A percentile compares a stretch with the other conserved stretches of the same genome.
These are phyloP conservation scores for Vigna hirtella DNA, from an alignment of 306 rosid genomes.

Conservation along the genomic window DNA sequence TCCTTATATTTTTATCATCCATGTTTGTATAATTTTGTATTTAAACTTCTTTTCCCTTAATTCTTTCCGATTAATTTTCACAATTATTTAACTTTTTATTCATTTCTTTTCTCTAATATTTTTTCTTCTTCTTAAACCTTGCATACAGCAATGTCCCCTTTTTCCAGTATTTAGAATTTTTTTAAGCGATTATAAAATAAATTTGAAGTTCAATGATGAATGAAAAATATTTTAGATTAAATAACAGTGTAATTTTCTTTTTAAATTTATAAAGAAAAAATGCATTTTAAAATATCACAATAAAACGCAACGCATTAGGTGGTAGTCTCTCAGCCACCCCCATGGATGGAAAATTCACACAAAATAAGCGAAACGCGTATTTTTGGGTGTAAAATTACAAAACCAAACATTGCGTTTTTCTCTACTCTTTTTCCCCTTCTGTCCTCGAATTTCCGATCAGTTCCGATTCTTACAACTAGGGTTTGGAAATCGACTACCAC, in stretches of 20 bases:
- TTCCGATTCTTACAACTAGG: slow-evolving; percentile 16
- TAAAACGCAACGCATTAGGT: neutral
- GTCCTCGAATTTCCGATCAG: slow-evolving; percentile 21
- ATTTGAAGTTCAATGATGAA: neutral
- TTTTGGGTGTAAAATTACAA: neutral
- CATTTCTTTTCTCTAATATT: too few species aligned
- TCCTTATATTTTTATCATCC: too few species aligned
- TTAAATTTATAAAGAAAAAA: neutral
- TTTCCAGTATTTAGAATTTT: too few species aligned
- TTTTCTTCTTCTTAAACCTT: too few species aligned
- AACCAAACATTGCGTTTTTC: neutral
- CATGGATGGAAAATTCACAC: neutral
- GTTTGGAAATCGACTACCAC: slow-evolving; percentile 13
- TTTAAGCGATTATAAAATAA: too few species aligned
- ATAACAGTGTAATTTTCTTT: neutral
- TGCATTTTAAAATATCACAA: neutral
- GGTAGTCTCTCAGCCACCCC: neutral
- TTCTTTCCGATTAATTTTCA: too few species aligned
- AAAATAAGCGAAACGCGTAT: neutral
- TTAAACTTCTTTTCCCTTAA: too few species aligned
- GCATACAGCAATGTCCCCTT: too few species aligned
- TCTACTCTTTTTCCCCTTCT: neutral
- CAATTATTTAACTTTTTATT: too few species aligned
- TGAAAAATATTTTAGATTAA: neutral
- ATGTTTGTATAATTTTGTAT: too few species aligned